These are phyloP conservation scores for Hypsizygus marmoreus DNA, from an alignment of 768 basidiomycete genomes.

Conservation along the genomic window DNA sequence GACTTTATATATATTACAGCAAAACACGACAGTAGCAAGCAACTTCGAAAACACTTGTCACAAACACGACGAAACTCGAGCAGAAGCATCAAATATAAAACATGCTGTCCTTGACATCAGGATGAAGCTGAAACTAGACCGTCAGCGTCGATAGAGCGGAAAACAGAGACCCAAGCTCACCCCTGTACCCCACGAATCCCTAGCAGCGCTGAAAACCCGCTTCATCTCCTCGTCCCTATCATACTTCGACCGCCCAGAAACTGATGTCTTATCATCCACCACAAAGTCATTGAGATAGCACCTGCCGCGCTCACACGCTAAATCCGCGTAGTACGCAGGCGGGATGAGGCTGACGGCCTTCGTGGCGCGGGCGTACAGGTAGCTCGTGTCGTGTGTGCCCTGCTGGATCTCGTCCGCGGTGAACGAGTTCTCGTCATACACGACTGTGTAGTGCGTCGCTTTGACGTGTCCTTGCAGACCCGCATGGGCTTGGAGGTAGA, in stretches of 20 bases:
- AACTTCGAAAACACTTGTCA: no score
- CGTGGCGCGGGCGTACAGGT: slow-evolving; percentile 81
- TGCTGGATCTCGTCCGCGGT: slow-evolving; percentile 72
- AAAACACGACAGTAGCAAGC: no score
- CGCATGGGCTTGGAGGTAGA: slow-evolving; percentile 73
- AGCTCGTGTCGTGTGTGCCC: slow-evolving; percentile 68
- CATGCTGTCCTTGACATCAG: slow-evolving; percentile 63
- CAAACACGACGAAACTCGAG: no score
- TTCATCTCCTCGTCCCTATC: slow-evolving; percentile 40
- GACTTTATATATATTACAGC: no score
- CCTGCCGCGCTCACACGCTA: slow-evolving; percentile 80
- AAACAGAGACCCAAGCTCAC: slow-evolving; percentile 36
- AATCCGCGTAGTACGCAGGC: slow-evolving; percentile 79
- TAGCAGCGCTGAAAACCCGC: slow-evolving; percentile 47
- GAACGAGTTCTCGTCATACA: slow-evolving; percentile 78
- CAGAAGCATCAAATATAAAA: slow-evolving; percentile 78
- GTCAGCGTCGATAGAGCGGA: slow-evolving; percentile 2
- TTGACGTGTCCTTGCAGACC: slow-evolving; percentile 73
- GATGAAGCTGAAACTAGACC: slow-evolving; percentile 43
- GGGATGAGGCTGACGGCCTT: slow-evolving; percentile 83
- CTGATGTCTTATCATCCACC: slow-evolving; percentile 49
- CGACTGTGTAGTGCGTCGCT: slow-evolving; percentile 77
- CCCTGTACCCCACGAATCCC: slow-evolving; percentile 53
- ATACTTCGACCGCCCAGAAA: slow-evolving; percentile 28
- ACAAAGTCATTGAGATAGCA: slow-evolving; percentile 77